Percentiles rank a stretch among this genome's conserved stretches.
Evolutionary conservation across 768 basidiomycete species (phyloP).

Genomic region (Mycena galopus): DNA sequence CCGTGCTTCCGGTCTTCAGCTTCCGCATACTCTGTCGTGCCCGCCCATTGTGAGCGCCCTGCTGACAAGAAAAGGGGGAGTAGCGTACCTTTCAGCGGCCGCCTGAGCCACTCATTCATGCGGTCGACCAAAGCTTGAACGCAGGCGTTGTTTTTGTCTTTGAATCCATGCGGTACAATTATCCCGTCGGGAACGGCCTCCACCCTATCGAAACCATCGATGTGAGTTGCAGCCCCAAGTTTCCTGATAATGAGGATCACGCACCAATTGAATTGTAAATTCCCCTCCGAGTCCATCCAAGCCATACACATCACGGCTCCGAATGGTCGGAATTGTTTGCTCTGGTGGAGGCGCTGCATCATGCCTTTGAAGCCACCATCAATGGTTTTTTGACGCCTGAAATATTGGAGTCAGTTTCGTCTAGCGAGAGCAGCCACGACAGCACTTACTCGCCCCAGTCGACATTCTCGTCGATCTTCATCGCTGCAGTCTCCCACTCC

Average conservation of each 20-base stretch:
- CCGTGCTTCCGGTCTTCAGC: too few species aligned
- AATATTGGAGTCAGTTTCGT: too few species aligned
- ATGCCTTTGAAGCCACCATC: too few species aligned
- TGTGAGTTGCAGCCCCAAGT: neutral
- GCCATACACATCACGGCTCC: too few species aligned
- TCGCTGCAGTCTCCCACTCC: slow-evolving; percentile 8
- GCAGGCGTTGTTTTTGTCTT: neutral
- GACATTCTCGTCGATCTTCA: slow-evolving; percentile 16
- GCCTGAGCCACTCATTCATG: neutral
- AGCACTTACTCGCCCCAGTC: slow-evolving; percentile 24
- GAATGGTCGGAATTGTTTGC: too few species aligned
- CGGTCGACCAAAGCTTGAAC: neutral
- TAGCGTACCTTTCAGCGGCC: neutral
- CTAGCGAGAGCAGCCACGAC: neutral
- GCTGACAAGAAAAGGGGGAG: too few species aligned
- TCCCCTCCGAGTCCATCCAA: too few species aligned
- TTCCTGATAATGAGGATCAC: neutral
- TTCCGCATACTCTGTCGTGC: too few species aligned
- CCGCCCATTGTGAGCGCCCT: too few species aligned
- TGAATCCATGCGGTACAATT: neutral
- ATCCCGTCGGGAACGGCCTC: neutral
- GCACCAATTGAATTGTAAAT: too few species aligned
- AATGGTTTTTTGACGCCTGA: too few species aligned
- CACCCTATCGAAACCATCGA: neutral
- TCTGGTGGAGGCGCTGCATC: too few species aligned